phyloP scores from a whole-genome alignment of 23 red algal genomes.

The Gracilariopsis chorda region DNA sequence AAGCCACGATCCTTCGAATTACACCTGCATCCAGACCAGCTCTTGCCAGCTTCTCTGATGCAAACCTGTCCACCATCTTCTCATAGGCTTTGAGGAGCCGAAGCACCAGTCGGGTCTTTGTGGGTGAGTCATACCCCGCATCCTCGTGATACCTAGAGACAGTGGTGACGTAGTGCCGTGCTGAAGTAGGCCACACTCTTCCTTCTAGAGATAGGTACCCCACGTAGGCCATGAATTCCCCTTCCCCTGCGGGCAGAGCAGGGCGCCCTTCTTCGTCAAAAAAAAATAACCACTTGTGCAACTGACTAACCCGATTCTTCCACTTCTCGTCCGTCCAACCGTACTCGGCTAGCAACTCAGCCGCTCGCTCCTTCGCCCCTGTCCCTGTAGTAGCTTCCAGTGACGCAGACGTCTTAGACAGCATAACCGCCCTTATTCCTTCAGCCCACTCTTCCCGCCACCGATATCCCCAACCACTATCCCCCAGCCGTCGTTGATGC shows the following conservation, averaged over 20 bases:
- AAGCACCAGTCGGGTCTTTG: neutral
- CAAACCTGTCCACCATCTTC: neutral
- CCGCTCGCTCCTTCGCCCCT: neutral
- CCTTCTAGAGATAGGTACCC: constrained; percentile 19
- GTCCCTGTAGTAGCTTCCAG: neutral
- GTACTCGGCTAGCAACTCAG: neutral
- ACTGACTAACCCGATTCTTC: neutral
- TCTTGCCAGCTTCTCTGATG: neutral
- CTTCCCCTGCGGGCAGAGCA: constrained; percentile 9
- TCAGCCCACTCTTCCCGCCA: neutral
- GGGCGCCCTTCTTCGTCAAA: constrained; percentile 3
- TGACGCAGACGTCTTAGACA: neutral
- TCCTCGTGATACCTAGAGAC: constrained; percentile 12
- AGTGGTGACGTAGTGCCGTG: neutral
- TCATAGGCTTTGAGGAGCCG: neutral
- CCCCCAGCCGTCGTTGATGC: neutral
- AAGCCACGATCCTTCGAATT: neutral
- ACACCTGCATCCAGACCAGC: neutral
- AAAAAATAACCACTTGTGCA: constrained; percentile 1
- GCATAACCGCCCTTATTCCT: neutral
- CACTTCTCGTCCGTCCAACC: neutral
- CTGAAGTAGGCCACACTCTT: neutral
- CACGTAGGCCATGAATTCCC: neutral
- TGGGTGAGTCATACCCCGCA: neutral
- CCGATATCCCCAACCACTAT: neutral